Percentiles rank a stretch among this genome's conserved stretches.
Evolutionary conservation across 345 rosid genomes (phyloP).

Genomic region (Triadica sebifera): DNA sequence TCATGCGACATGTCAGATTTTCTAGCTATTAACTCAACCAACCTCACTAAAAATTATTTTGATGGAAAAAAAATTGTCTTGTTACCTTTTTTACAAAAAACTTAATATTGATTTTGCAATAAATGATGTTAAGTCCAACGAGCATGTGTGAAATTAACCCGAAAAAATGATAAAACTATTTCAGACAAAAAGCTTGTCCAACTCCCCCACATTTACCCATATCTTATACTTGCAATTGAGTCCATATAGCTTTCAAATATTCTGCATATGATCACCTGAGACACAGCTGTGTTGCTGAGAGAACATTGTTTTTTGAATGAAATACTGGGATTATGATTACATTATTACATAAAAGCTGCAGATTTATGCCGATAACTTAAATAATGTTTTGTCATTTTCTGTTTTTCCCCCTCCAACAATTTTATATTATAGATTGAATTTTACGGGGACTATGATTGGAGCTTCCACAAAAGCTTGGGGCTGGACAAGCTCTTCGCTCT

Average conservation of each 20-base stretch:
- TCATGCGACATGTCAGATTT: no score
- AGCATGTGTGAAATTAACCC: no score
- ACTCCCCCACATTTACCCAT: background rate
- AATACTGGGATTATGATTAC: background rate
- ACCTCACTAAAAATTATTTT: no score
- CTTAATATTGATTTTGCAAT: no score
- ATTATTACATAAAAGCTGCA: background rate
- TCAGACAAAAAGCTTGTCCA: background rate
- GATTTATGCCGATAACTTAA: background rate
- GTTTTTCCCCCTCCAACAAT: background rate
- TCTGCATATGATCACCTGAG: background rate
- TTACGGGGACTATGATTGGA: constrained; percentile 84
- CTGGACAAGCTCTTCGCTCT: constrained; percentile 80
- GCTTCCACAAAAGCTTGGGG: constrained; percentile 87
- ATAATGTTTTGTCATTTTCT: background rate
- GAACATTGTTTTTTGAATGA: background rate
- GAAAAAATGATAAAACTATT: background rate
- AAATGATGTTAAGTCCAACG: no score
- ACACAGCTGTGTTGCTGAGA: background rate
- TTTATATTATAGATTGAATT: constrained; percentile 59
- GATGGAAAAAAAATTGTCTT: no score
- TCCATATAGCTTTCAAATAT: background rate
- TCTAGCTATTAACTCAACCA: no score
- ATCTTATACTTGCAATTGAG: background rate
- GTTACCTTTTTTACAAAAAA: no score